Evolutionary conservation across 2,329 filamentous ascomycete species (phyloP), one percentile per base, ranked within the genome.

Genomic region (Aspergillus oerlinghausenensis): DNA sequence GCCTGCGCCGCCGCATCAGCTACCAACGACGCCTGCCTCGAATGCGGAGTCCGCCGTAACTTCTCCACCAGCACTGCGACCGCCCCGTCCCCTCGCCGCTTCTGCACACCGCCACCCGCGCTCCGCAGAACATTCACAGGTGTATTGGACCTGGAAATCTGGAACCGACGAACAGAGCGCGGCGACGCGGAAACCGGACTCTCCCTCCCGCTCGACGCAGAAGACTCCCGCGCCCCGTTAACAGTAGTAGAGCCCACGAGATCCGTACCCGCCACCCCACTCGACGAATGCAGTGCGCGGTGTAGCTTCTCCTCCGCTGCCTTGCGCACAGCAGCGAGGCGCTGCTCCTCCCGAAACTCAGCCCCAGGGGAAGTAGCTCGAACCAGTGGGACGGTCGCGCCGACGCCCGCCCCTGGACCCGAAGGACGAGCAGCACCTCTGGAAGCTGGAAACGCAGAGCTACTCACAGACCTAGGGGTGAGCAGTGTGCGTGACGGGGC

Each of bases 61-160:
- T 77, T 74, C 59, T 77, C 75, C 28, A 77, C 73, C 7, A 77
- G 61, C 35, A 77, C 70, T 1, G 73, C 74, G 26, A 74, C 67
- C 10, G 66, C 61, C 9, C 64, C 65, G 14, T 63, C 67, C 6
- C 57, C 56, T 51, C 65, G 68, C 28, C 69, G 70, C 54, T 75
- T 74, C 59, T 75, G 69, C 38, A 75, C 64, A 9, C 75, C 73
- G 1, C 65, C 65, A 17, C 66, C 66, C 3, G 65, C 59, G 53
- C 63, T 60, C 6, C 65, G 69, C 3, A 67, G 63, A 6, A 71
- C 62, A 35, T 60, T 61, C 26, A 56, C 50, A 9, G 69, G 60
- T 19, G 62, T 68, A 40, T 60, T 70, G 6, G 72, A 68, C 42
- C 71, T 61, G 4, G 73, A 71, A 43, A 77, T 75, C 55, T 76